Base-by-base conservation (phyloP, 176 grass and related monocot genomes). In the Chloris gayana region DNA sequence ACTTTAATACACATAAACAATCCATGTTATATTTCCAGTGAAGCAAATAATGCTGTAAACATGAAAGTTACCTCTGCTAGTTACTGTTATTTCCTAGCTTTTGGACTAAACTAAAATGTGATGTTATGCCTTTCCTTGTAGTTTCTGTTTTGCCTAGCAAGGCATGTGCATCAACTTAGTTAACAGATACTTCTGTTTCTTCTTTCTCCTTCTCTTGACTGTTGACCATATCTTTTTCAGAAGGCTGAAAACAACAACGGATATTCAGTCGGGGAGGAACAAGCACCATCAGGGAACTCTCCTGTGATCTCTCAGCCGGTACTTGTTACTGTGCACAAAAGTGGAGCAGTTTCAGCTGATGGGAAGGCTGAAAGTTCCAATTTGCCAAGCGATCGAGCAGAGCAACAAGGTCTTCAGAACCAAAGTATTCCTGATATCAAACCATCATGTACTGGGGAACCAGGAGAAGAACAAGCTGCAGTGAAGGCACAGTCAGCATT, bases 401-500 rank as follows among this genome's bases (percentile, higher is more conserved):
- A n/a, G 34, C 74, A 78, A 60, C 85, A 80, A 87, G 77, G 21
- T 85, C 6, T 66, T 78, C 64, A 83, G 27, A 70, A 75, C 69
- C 72, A 82, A 74, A 87, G 29, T 25, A 69, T 83, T 69, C 61
- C 64, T 77, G 76, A 74, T 29, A 67, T 77, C n/a, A 62, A 74
- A 41, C 15, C 80, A 77, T 87, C 75, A 30, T 42, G 78, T 83
- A 63, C 80, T 32, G 82, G 64, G 65, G 83, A 89, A 70, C 32
- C 79, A 67, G 78, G 74, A 69, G 90, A 95, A 86, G 86, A 95
- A 69, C 69, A 89, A 77, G 95, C 95, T 84, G 92, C 95, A 71
- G 74, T 81, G 35, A 95, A 89, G 88, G 90, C 95, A 67, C 95
- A 98, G 60, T 90, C 95, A 49, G 92, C 95, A 73, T 98, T 95